Evolutionary conservation across 495 filamentous ascomycete genomes (phyloP).

Genomic region (Cladorrhinum samala): DNA sequence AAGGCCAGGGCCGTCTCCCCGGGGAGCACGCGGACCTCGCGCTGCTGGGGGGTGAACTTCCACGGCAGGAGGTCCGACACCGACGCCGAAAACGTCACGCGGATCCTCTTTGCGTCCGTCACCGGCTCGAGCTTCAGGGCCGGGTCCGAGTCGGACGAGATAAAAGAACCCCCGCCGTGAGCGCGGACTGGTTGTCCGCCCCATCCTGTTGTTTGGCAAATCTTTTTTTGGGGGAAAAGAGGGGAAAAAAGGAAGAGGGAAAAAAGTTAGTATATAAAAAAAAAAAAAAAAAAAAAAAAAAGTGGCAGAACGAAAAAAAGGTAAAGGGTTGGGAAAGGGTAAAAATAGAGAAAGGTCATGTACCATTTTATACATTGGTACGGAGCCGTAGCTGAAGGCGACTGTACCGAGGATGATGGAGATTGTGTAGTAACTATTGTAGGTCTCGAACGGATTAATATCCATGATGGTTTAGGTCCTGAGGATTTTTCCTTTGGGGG

Average conservation of each 20-base stretch:
- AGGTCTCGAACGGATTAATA: background rate
- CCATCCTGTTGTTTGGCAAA: slow-evolving; percentile 95
- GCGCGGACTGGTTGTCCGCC: slow-evolving; percentile 87
- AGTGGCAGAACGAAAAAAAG: no score
- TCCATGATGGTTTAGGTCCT: no score
- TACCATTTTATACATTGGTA: slow-evolving; percentile 98
- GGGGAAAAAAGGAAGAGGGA: background rate
- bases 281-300: background rate
- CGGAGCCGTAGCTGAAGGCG: slow-evolving; percentile 88
- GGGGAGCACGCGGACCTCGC: slow-evolving; percentile 89
- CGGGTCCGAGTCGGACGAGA: slow-evolving; percentile 48
- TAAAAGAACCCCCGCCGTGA: slow-evolving; percentile 45
- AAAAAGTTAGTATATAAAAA: background rate
- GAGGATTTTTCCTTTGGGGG: no score
- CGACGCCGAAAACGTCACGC: slow-evolving; percentile 92
- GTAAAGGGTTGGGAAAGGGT: background rate
- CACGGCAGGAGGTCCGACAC: slow-evolving; percentile 93
- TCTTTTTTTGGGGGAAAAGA: slow-evolving; percentile 56
- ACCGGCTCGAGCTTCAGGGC: slow-evolving; percentile 71
- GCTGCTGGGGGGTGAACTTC: slow-evolving; percentile 96
- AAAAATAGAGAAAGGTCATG: background rate
- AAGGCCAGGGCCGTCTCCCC: slow-evolving; percentile 97
- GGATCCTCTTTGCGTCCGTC: slow-evolving; percentile 73
- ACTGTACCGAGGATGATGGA: slow-evolving; percentile 86
- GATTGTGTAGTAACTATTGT: slow-evolving; percentile 67